Conservation (phyloP, 2,329 filamentous ascomycete genomes). For the Pyrenophora graminea region DNA sequence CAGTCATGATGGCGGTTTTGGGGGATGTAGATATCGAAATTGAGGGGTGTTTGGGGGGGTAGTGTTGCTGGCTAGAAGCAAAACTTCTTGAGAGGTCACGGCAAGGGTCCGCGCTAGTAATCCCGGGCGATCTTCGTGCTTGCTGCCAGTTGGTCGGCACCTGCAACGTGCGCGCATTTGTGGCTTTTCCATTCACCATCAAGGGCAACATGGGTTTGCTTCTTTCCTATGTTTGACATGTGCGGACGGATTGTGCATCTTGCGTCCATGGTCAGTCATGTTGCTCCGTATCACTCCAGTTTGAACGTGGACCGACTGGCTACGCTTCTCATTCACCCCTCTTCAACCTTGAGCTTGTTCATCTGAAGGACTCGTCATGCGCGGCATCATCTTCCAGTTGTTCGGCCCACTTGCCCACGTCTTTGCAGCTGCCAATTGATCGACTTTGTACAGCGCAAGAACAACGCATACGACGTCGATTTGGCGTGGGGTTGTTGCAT, state of each 20-base stretch:
- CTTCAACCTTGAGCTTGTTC: not conserved
- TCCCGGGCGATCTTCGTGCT: slow-evolving; percentile 13
- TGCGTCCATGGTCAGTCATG: not conserved
- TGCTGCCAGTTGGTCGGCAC: slow-evolving; percentile 14
- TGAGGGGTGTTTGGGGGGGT: slow-evolving; percentile 15
- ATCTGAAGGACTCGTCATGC: not conserved
- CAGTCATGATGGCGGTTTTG: slow-evolving; percentile 36
- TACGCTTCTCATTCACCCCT: not conserved
- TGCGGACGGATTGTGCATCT: not conserved
- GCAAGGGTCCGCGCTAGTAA: slow-evolving; percentile 16
- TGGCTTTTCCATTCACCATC: not conserved
- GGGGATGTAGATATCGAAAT: slow-evolving; percentile 16
- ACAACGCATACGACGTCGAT: slow-evolving; percentile 8
- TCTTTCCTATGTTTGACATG: not conserved
- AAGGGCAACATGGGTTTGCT: not conserved
- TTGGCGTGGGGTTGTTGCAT: slow-evolving; percentile 1
- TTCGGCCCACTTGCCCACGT: slow-evolving; percentile 7
- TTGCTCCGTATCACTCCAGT: not conserved
- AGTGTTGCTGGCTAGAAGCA: slow-evolving; percentile 22
- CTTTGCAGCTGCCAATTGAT: not conserved
- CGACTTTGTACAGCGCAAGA: slow-evolving; percentile 10
- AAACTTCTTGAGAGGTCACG: slow-evolving; percentile 26
- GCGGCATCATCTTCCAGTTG: slow-evolving; percentile 2
- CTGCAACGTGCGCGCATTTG: slow-evolving; percentile 8
- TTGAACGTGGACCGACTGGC: not conserved